phyloP scores from a whole-genome alignment of 192 early-diverging fungal species.

The Funneliformis mosseae region DNA sequence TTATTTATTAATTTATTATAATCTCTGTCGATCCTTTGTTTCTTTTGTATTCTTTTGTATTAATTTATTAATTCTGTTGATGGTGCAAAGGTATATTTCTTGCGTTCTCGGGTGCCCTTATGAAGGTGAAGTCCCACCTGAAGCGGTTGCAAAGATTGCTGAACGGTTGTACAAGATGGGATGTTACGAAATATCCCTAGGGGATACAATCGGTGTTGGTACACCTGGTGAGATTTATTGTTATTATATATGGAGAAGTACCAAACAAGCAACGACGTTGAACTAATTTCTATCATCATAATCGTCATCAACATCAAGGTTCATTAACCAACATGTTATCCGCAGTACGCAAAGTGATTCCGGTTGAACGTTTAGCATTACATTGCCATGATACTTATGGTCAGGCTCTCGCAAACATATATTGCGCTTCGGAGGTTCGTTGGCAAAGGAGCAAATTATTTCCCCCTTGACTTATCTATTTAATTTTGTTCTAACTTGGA shows the following conservation, averaged over 20 bases:
- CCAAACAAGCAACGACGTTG: neutral
- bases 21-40: neutral
- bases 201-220: constrained; percentile 95
- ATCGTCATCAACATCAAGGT: constrained; percentile 30
- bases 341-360: constrained; percentile 67
- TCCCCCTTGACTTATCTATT: neutral
- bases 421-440: constrained; percentile 67
- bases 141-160: constrained; percentile 70
- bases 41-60: too few relatives aligned
- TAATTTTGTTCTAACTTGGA: neutral
- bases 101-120: constrained; percentile 95
- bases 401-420: constrained; percentile 92
- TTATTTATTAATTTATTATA: constrained; percentile 10
- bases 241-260: constrained; percentile 1
- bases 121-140: constrained; percentile 74
- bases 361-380: constrained; percentile 77
- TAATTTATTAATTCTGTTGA: constrained; percentile 14
- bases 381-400: constrained; percentile 99
- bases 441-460: neutral
- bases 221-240: constrained; percentile 55
- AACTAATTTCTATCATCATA: neutral
- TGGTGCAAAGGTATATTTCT: constrained; percentile 74
- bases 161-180: constrained; percentile 82
- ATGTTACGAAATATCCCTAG: constrained; percentile 95
- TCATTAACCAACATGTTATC: constrained; percentile 71